A percentile compares a stretch with the other conserved stretches of the same genome.
phyloP scores from a whole-genome alignment of 1,284 basidiomycete species.

The Amylostereum areolatum region DNA sequence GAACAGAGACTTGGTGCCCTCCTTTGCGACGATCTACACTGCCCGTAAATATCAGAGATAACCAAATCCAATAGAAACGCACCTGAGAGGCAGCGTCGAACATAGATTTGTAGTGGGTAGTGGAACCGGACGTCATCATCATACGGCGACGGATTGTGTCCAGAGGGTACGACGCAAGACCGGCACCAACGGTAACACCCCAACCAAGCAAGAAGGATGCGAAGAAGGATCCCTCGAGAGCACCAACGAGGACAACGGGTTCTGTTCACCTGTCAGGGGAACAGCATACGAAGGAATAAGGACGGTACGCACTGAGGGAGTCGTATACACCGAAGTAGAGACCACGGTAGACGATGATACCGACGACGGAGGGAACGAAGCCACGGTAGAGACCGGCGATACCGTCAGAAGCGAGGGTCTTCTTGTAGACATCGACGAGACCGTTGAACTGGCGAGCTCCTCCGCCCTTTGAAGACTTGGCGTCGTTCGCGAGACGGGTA shows the following conservation, averaged over 20 bases:
- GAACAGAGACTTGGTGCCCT: constrained; percentile 87
- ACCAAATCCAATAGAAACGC: not conserved
- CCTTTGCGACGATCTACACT: constrained; percentile 75
- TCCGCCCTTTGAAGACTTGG: constrained; percentile 88
- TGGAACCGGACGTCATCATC: constrained; percentile 91
- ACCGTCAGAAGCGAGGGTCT: constrained; percentile 89
- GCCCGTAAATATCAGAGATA: constrained; percentile 4
- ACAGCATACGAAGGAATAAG: not conserved
- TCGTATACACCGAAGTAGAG: constrained; percentile 95
- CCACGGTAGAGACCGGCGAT: constrained; percentile 92
- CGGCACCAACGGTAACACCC: constrained; percentile 94
- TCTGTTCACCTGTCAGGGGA: constrained; percentile 40
- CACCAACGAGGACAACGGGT: constrained; percentile 86
- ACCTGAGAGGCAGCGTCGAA: constrained; percentile 73
- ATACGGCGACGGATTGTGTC: constrained; percentile 95
- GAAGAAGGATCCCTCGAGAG: constrained; percentile 85
- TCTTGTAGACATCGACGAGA: constrained; percentile 89
- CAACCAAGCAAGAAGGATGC: constrained; percentile 89
- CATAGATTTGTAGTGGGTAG: constrained; percentile 89
- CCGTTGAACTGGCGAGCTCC: constrained; percentile 94
- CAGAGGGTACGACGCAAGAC: constrained; percentile 92
- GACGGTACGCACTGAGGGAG: constrained; percentile 67
- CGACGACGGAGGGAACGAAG: constrained; percentile 90
- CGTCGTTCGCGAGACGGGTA: constrained; percentile 96
- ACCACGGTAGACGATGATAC: constrained; percentile 96